phyloP scores from a whole-genome alignment of 2,329 filamentous ascomycete species.

The Anthostomella pinea region DNA sequence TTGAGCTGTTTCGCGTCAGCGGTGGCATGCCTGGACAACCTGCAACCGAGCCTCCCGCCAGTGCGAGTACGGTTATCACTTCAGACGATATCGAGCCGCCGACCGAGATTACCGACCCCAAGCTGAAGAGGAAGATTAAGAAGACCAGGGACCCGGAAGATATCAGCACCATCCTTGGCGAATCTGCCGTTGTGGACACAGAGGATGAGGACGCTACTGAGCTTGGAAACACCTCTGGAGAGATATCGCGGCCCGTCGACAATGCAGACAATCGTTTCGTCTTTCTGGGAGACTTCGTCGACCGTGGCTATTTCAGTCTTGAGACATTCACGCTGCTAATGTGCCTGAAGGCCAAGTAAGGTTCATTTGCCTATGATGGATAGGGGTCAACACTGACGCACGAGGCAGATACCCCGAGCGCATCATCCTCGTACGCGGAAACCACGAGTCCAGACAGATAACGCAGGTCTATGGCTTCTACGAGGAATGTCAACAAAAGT shows the following conservation, averaged over 20 bases:
- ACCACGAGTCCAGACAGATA: constrained; percentile 96
- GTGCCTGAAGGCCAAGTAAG: constrained; percentile 77
- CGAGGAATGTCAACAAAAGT: constrained; percentile 96
- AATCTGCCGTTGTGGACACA: constrained; percentile 45
- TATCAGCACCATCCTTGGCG: no score
- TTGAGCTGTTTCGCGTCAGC: constrained; percentile 94
- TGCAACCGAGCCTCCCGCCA: constrained; percentile 65
- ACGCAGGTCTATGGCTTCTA: constrained; percentile 99
- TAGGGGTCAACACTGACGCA: constrained; percentile 11
- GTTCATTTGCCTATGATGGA: not conserved
- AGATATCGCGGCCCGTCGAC: constrained; percentile 15
- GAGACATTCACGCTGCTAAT: constrained; percentile 97
- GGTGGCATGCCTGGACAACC: constrained; percentile 93
- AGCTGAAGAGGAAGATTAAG: constrained; percentile 81
- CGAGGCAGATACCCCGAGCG: constrained; percentile 81
- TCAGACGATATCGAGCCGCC: constrained; percentile 93
- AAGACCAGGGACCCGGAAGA: constrained; percentile 53
- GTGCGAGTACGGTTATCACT: constrained; percentile 71
- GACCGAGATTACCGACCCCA: constrained; percentile 82
- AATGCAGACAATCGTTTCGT: constrained; percentile 55
- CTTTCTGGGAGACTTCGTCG: constrained; percentile 86
- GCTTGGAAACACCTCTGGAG: constrained; percentile 31
- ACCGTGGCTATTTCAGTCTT: constrained; percentile 94
- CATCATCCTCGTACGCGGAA: constrained; percentile 94
- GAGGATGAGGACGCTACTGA: constrained; percentile 44